Conservation (phyloP, 169 alveolate genomes). For the Perkinsus marinus region DNA sequence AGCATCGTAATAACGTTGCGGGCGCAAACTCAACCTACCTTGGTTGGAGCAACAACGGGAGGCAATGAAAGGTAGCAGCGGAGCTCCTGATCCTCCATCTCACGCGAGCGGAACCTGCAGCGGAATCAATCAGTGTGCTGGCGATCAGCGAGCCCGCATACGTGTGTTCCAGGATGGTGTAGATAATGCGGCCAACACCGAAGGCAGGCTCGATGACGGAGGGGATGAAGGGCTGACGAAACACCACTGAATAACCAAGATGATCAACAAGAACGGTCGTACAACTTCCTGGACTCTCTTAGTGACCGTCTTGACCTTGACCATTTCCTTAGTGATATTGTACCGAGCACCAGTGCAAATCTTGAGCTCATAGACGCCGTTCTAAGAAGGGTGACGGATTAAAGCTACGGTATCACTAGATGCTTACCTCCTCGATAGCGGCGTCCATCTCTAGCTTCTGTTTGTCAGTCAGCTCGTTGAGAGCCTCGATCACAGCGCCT, state of each 20-base stretch:
- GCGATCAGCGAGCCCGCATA: slow-evolving; percentile 68
- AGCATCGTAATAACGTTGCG: no score
- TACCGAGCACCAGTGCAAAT: no score
- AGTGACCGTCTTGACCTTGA: slow-evolving; percentile 58
- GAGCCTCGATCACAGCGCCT: no score
- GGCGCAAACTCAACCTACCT: no score
- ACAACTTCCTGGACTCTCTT: slow-evolving; percentile 71
- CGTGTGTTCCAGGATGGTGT: slow-evolving; percentile 86
- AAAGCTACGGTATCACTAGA: no score
- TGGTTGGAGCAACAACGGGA: slow-evolving; percentile 82
- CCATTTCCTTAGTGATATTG: slow-evolving; percentile 43
- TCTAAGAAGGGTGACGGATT: no score
- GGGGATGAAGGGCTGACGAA: slow-evolving; percentile 67
- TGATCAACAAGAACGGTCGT: no score
- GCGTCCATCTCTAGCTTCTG: slow-evolving; percentile 38
- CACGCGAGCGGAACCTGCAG: background rate
- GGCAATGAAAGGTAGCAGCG: slow-evolving; percentile 60
- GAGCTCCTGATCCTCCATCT: background rate
- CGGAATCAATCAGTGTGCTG: slow-evolving; percentile 26
- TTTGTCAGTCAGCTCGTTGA: slow-evolving; percentile 21
- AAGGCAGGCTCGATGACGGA: slow-evolving; percentile 95
- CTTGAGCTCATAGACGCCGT: no score
- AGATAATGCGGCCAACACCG: slow-evolving; percentile 89
- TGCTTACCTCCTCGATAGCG: slow-evolving; percentile 19
- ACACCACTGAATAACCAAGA: no score